phyloP scores from a whole-genome alignment of 2,329 filamentous ascomycete genomes.

The Chaetomiaceae sp. region DNA sequence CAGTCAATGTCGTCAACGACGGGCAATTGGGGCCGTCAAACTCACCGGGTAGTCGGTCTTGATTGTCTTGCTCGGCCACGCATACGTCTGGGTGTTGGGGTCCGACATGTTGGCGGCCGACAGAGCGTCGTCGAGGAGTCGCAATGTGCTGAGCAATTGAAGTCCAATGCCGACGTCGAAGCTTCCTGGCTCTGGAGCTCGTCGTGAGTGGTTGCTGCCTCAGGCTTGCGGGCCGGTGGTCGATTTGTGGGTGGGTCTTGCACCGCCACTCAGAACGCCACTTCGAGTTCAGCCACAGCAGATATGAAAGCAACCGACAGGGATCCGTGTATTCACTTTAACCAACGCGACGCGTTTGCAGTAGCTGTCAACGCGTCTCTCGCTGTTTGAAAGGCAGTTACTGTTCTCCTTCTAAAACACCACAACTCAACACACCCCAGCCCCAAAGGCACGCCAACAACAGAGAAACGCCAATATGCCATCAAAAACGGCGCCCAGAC shows the following conservation, averaged over 20 bases:
- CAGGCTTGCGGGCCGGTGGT: slow-evolving; percentile 11
- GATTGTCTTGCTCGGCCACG: slow-evolving; percentile 70
- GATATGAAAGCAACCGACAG: background rate
- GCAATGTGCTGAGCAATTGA: slow-evolving; percentile 16
- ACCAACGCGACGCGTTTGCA: too few species aligned
- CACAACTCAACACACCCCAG: slow-evolving; percentile 30
- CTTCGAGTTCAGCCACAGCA: slow-evolving; percentile 5
- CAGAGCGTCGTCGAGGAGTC: slow-evolving; percentile 24
- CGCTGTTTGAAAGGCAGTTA: background rate
- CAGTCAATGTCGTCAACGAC: slow-evolving; percentile 7
- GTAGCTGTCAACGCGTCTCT: background rate
- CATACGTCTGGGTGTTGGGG: slow-evolving; percentile 39
- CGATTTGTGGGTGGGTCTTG: too few species aligned
- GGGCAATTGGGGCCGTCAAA: slow-evolving; percentile 22
- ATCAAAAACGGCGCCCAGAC: slow-evolving; percentile 22
- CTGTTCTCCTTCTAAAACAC: slow-evolving; percentile 21
- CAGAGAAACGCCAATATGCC: slow-evolving; percentile 25
- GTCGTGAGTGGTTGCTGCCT: slow-evolving; percentile 16
- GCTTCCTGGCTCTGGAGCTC: slow-evolving; percentile 20
- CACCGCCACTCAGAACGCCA: too few species aligned
- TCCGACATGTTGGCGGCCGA: slow-evolving; percentile 37
- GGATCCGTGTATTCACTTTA: too few species aligned
- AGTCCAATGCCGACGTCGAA: slow-evolving; percentile 15
- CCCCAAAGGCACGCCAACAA: slow-evolving; percentile 36
- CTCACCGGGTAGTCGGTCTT: slow-evolving; percentile 83